A percentile compares a stretch with the other conserved stretches of the same genome.
Conservation (phyloP, 176 grass and related monocot species). For the Echinochloa phyllopogon region DNA sequence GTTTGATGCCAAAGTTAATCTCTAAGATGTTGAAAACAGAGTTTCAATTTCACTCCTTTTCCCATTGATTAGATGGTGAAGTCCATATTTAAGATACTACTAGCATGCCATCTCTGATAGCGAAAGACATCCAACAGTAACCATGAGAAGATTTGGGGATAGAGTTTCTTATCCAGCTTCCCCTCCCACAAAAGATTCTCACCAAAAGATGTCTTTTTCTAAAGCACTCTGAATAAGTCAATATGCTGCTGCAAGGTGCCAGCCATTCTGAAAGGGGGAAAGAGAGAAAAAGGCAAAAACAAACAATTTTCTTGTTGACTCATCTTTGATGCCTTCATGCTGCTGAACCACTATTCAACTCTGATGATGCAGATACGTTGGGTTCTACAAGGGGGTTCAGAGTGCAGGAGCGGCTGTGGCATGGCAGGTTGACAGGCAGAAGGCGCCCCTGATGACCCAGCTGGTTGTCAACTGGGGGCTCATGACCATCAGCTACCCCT, state of each 20-base stretch:
- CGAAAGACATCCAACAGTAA: neutral
- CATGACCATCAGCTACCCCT: slow-evolving; percentile 80
- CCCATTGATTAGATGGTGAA: neutral
- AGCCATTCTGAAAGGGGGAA: neutral
- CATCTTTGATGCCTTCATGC: neutral
- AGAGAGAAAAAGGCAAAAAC: neutral
- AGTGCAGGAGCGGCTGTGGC: slow-evolving; percentile 84
- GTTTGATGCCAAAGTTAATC: neutral
- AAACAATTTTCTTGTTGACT: neutral
- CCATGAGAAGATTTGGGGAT: neutral
- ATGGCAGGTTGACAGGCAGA: slow-evolving; percentile 71
- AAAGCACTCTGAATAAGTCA: neutral
- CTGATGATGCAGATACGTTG: slow-evolving; percentile 61
- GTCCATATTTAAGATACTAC: neutral
- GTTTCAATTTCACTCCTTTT: neutral
- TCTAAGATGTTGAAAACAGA: neutral
- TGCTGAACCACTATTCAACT: neutral
- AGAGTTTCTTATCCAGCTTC: slow-evolving; percentile 27
- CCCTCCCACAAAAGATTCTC: neutral
- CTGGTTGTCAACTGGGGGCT: slow-evolving; percentile 80
- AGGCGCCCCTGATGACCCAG: slow-evolving; percentile 46
- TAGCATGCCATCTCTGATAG: neutral
- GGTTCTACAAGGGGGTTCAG: slow-evolving; percentile 95
- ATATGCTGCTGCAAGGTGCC: neutral
- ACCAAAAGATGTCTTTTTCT: neutral